Base-by-base conservation (phyloP, 176 grass and related monocot species). In the Luzula sylvatica region DNA sequence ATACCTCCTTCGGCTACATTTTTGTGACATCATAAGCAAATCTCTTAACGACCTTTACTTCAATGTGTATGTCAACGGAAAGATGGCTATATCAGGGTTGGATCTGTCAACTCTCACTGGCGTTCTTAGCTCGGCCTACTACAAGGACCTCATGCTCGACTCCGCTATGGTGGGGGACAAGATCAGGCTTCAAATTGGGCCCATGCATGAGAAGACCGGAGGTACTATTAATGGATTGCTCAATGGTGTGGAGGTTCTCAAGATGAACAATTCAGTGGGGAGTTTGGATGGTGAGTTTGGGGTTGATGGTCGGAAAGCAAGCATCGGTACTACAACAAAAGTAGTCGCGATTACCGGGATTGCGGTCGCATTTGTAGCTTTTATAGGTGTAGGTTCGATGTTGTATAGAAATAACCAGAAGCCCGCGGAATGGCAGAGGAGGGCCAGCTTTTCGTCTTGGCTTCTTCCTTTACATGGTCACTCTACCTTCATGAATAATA, bases 11-110 rank as follows among this genome's bases (percentile, higher is more conserved):
- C 80, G 92, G 6, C 74, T 96, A 30, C 83, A 89, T 70, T 96
- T 96, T 69, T 75, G 73, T 41, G 92, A 96, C 74, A 89, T 96
- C 75, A 45, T 96, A 2, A 96, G 92, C 72, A 79, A 76, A 53
- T 20, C 74, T 51, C 58, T 70, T 44, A 82, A 96, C 49, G 85
- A 89, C 38, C 92, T 89, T 64, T 96, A 96, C 68, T 96, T 96
- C 80, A 76, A 89, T 70, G 92, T 79, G 0, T 96, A 69, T 77
- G 17, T 96, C 38, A 86, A 77, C 38, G 81, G 46, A 0, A 56
- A 56, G 21, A 89, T 71, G 78, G 92, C 85, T 42, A 53, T 89
- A 41, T 82, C 78, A 1, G 85, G 78, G 5, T 74, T 96, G 2
- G 92, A 96, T 65, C 71, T 96, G 16, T 80, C 85, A 7, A 89